Evolutionary conservation across 768 basidiomycete species (phyloP).

Genomic region (Rubroboletus pulcherrimus): DNA sequence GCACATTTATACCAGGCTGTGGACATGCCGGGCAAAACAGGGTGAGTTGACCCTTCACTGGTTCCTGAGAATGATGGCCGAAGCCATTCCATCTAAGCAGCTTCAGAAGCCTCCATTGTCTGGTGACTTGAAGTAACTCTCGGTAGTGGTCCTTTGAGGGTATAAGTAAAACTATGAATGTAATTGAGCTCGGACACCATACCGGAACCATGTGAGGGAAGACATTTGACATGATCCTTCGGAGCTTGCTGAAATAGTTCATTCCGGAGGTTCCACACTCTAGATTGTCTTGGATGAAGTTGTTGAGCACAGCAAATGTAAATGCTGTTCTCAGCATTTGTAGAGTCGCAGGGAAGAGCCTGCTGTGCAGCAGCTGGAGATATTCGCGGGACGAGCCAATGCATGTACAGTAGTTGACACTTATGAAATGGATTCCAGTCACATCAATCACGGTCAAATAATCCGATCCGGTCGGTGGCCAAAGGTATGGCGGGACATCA

Average conservation of each 20-base stretch:
- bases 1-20: too few relatives aligned
- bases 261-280: slow-evolving; percentile 10
- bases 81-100: too few relatives aligned
- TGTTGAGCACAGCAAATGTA: slow-evolving; percentile 22
- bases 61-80: too few relatives aligned
- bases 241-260: slow-evolving; percentile 9
- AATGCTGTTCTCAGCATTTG: neutral
- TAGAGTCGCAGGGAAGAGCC: neutral
- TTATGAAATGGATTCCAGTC: neutral
- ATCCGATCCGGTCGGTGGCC: too few relatives aligned
- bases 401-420: neutral
- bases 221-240: neutral
- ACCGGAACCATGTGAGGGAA: too few relatives aligned
- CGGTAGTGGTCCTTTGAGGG: too few relatives aligned
- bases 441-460: neutral
- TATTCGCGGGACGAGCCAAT: neutral
- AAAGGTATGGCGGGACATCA: neutral
- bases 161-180: too few relatives aligned
- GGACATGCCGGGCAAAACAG: too few relatives aligned
- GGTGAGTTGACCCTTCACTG: too few relatives aligned
- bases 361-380: neutral
- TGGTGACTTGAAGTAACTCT: too few relatives aligned
- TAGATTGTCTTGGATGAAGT: slow-evolving; percentile 16
- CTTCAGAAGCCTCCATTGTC: too few relatives aligned
- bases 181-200: too few relatives aligned